Base-by-base conservation (phyloP, 2,329 filamentous ascomycete species). In the Hymenoscyphus linearis region DNA sequence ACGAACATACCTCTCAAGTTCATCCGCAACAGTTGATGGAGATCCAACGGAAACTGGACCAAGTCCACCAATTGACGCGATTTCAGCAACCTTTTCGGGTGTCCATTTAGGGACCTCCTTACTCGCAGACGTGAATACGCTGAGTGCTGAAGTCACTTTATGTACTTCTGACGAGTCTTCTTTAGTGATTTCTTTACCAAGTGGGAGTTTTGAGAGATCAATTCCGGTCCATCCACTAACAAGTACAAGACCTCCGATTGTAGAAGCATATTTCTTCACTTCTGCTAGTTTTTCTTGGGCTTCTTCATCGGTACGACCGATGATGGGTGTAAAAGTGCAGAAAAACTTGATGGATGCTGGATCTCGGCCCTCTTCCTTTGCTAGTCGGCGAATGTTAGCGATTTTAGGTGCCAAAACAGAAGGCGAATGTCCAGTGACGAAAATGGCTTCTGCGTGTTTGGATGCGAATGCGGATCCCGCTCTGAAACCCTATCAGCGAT, bases 171-270 rank as follows among this genome's bases (percentile, higher is more conserved):
- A 74, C 0, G 82, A 82, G 63, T 86, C 81, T 2, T 77, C 79
- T 0, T 78, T 78, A 0, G 78, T 81, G 62, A 87, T 76, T 16
- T 83, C 81, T 64, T 85, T 78, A 63, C 86, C 84, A 0, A 85
- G 68, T 0, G 82, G 81, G 50, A 86, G 78, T 66, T 77, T 77
- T 3, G 79, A 82, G 16, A 88, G 74, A 69, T 88, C 83, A 36
- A 87, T 85, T 0, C 85, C 88, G 0, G 88, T 90, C 86, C 87
- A 91, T 1, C 87, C 87, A 26, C 86, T 86, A 64, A 91, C 90
- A 13, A 90, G 74, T 0, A 87, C 85, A 58, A 90, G 71, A 0
- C 86, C 87, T 1, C 88, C 88, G 62, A 87, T 87, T 35, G 81
- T 79, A 0, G 80, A 82, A 0, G 85, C 87, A 67, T 89, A 83